Evolutionary conservation across 768 basidiomycete genomes (phyloP).

Genomic region (Tulasnella sp.): DNA sequence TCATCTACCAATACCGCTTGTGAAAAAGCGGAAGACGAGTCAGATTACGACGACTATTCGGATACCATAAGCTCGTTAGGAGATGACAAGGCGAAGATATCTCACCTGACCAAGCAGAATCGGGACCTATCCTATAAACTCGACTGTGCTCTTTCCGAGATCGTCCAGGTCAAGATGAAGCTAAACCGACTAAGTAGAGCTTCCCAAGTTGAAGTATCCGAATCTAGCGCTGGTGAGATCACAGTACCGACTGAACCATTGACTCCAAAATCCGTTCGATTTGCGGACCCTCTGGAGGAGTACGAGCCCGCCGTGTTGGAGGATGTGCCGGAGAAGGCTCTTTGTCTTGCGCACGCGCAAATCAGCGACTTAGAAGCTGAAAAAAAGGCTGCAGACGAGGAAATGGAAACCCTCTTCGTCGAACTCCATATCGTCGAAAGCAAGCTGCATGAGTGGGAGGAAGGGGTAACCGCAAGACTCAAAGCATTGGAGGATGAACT

Average conservation of each 20-base stretch:
- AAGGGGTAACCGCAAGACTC: neutral
- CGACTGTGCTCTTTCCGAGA: neutral
- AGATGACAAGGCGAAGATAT: neutral
- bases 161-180: neutral
- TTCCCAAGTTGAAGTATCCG: neutral
- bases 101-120: neutral
- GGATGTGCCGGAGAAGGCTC: neutral
- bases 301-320: neutral
- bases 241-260: neutral
- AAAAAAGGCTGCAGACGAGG: neutral
- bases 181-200: neutral
- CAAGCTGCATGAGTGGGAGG: neutral
- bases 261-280: neutral
- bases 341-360: neutral
- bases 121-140: neutral
- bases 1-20: too few species aligned
- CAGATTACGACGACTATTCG: too few species aligned
- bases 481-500: neutral
- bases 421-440: neutral
- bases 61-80: too few species aligned
- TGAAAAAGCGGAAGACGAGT: too few species aligned
- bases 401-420: neutral
- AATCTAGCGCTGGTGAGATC: neutral
- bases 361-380: conserved; percentile 3
- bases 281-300: neutral